Evolutionary conservation across 495 filamentous ascomycete genomes (phyloP).

Genomic region (Copromyces sp.): DNA sequence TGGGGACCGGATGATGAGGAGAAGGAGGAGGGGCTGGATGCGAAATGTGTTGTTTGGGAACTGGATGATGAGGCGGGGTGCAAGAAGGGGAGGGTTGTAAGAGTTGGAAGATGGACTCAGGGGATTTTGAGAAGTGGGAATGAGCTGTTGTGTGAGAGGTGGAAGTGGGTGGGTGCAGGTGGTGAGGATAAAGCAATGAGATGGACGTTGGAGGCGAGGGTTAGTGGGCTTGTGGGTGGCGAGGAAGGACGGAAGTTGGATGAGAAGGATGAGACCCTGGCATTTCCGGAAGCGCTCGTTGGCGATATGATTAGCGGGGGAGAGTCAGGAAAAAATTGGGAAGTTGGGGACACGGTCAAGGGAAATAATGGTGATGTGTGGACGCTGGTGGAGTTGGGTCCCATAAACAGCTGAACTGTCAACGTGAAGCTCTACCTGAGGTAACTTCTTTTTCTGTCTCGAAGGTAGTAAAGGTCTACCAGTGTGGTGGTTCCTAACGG

Average conservation of each 20-base stretch:
- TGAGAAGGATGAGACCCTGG: background rate
- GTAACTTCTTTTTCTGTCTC: too few relatives aligned
- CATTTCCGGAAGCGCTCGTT: background rate
- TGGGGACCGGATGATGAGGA: constrained; percentile 42
- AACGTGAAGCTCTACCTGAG: too few relatives aligned
- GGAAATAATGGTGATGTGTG: background rate
- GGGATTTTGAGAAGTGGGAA: constrained; percentile 8
- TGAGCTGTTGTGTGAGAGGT: constrained; percentile 7
- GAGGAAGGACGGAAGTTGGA: background rate
- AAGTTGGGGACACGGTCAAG: background rate
- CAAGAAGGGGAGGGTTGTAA: constrained; percentile 20
- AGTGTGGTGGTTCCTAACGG: background rate
- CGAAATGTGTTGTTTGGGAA: constrained; percentile 35
- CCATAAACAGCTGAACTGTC: background rate
- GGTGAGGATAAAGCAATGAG: constrained; percentile 5
- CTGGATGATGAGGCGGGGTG: constrained; percentile 18
- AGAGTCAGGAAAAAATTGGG: background rate
- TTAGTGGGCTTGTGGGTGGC: constrained; percentile 13
- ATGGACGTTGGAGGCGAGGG: constrained; percentile 8
- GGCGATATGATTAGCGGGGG: background rate
- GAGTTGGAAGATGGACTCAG: constrained; percentile 35
- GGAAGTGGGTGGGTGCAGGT: constrained; percentile 9
- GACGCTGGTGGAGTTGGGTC: background rate
- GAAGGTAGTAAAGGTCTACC: background rate
- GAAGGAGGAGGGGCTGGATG: constrained; percentile 37